Percentiles rank a stretch among this genome's conserved stretches.
These are phyloP conservation scores for Ailanthus altissimus DNA, from an alignment of 345 rosid genomes.

Conservation along the genomic window DNA sequence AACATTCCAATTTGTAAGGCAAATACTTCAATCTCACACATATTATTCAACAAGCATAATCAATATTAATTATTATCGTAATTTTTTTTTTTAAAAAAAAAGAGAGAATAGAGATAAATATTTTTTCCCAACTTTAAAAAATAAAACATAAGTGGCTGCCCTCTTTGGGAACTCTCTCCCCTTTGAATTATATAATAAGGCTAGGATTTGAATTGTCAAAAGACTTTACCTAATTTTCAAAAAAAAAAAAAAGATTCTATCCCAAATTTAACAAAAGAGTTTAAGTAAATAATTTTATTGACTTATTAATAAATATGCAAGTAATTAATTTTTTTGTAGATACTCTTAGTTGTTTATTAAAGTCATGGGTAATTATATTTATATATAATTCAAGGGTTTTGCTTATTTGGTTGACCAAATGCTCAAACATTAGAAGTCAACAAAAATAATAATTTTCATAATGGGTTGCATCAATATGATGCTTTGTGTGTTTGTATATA, in stretches of 20 bases:
- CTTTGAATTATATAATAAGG: not conserved
- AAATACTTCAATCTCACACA: too few species aligned
- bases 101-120: not conserved
- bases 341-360: too few species aligned
- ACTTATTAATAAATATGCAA: not conserved
- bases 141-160: not conserved
- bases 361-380: too few species aligned
- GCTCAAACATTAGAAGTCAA: slow-evolving; percentile 27
- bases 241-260: slow-evolving; percentile 5
- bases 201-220: too few species aligned
- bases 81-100: not conserved
- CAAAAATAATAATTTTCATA: slow-evolving; percentile 12
- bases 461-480: slow-evolving; percentile 18
- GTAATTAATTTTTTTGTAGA: not conserved
- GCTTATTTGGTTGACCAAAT: slow-evolving; percentile 21
- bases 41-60: too few species aligned
- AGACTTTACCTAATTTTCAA: not conserved
- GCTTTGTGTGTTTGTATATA: not conserved
- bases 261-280: not conserved
- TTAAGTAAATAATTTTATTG: not conserved
- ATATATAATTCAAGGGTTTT: not conserved
- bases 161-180: not conserved
- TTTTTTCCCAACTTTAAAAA: not conserved
- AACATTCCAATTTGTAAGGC: not conserved
- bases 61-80: not conserved